Base-by-base conservation (phyloP, 2,329 filamentous ascomycete genomes). In the Xylariales sp. region DNA sequence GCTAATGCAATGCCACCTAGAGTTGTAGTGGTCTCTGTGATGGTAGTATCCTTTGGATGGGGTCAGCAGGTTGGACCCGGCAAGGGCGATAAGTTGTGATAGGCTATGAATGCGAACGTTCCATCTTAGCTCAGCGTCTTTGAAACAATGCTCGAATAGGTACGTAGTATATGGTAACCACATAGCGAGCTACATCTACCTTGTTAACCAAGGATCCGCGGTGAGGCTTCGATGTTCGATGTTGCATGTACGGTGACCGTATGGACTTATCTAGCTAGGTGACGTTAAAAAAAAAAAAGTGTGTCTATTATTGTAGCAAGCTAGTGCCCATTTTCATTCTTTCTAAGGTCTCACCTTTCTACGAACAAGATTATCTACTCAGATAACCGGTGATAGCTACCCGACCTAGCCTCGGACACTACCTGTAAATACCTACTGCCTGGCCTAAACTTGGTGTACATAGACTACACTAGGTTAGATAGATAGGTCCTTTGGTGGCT, bases 1-100 rank as follows among this genome's bases (percentile, higher is more conserved):
- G 14, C 62, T 64, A 68, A 65, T 65, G 62, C 65, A 65, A 68
- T 68, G 39, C n/a, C 39, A 65, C 62, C 46, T 14, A 60, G 30
- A 14, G 50, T 30, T 58, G 34, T 56, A 65, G 43, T 45, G 41
- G 60, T 59, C 43, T 46, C 23, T 46, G 5, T 14, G 14, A 30
- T 55, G 3, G 23, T 23, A 2, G 23, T 23, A 23, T 23, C 23
- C 18, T 45, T 18, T 18, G 10, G 30, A 16, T 18, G 16, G 30
- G 5, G 8, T 10, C n/a, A 41, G 49, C 5, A n/a, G 18, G 14
- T 50, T n/a, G 52, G 53, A 14, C 12, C 45, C 16, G 36, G n/a
- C 46, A 46, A 57, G 34, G 43, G 14, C 45, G 52, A 14, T 9
- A 14, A 7, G 58, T 32, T 41, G 46, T n/a, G 62, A 53, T 23